Percentiles rank a stretch among this genome's conserved stretches.
Conservation (phyloP, 1,139 yeast genomes). For the Blastobotrys indianensis region DNA sequence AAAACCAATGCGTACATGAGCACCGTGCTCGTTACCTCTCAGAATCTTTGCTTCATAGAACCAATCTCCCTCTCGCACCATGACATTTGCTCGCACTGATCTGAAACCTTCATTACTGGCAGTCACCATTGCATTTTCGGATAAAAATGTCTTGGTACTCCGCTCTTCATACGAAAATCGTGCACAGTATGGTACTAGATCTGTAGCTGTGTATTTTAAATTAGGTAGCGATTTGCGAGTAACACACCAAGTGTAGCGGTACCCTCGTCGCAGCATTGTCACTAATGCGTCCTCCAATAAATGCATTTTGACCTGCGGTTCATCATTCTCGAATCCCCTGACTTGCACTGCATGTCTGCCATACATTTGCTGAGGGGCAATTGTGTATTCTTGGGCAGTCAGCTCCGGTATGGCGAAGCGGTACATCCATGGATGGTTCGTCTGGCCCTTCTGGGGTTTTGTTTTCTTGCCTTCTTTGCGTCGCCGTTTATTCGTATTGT, state of each 20-base stretch:
- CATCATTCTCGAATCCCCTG: not conserved
- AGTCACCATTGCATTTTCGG: constrained; percentile 39
- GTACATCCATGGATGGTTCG: constrained; percentile 10
- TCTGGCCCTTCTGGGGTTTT: constrained; percentile 4
- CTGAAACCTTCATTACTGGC: constrained; percentile 74
- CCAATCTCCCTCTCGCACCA: constrained; percentile 72
- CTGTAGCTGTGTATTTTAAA: constrained; percentile 67
- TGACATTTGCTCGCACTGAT: constrained; percentile 67
- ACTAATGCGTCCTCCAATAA: constrained; percentile 8
- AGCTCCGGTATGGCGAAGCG: constrained; percentile 5
- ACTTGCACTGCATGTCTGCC: not conserved
- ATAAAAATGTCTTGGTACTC: constrained; percentile 48
- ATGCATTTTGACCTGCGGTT: not conserved
- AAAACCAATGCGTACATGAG: constrained; percentile 76
- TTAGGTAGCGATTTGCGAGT: constrained; percentile 60
- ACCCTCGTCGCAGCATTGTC: constrained; percentile 59
- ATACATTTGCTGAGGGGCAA: constrained; percentile 7
- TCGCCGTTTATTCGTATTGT: not conserved
- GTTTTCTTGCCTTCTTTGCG: not conserved
- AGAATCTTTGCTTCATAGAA: constrained; percentile 69
- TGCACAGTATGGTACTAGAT: constrained; percentile 59
- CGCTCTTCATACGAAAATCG: constrained; percentile 70
- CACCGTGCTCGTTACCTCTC: constrained; percentile 36
- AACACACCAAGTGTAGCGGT: constrained; percentile 72
- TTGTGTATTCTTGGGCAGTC: constrained; percentile 1